Evolutionary conservation across 2,329 filamentous ascomycete genomes (phyloP).

Genomic region (Hypoxylon rubiginosum): DNA sequence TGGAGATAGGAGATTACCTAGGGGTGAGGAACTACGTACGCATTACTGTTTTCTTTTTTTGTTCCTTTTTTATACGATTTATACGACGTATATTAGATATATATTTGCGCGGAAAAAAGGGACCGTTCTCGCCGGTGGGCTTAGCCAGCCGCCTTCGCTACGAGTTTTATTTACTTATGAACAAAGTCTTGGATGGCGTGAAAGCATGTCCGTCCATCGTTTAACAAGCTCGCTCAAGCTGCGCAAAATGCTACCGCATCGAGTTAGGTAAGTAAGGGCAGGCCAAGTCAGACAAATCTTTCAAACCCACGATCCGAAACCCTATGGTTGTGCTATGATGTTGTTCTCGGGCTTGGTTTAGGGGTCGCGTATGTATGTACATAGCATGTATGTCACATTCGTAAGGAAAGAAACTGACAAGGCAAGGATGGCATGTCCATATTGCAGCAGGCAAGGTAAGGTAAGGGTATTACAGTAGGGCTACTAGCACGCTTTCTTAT

Average conservation of each 20-base stretch:
- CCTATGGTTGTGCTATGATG: not conserved
- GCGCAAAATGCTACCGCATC: not conserved
- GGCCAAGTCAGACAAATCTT: not conserved
- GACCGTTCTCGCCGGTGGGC: not conserved
- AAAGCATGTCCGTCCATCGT: not conserved
- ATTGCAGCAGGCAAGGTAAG: not conserved
- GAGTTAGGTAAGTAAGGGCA: not conserved
- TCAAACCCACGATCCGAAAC: not conserved
- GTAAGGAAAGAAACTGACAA: not conserved
- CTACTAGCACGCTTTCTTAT: not conserved
- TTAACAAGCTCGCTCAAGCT: not conserved
- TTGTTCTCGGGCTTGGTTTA: not conserved
- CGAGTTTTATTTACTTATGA: too few relatives aligned
- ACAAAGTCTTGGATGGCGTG: not conserved
- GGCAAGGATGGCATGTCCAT: not conserved
- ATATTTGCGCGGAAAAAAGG: not conserved
- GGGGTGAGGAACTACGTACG: too few relatives aligned
- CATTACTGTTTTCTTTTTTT: too few relatives aligned
- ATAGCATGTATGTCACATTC: not conserved
- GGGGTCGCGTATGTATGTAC: not conserved
- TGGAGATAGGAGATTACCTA: too few relatives aligned
- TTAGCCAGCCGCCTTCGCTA: not conserved
- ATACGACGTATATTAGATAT: not conserved
- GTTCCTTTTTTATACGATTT: too few relatives aligned
- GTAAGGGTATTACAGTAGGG: not conserved